phyloP scores from a whole-genome alignment of 768 basidiomycete genomes.

The Suillus brevipes region DNA sequence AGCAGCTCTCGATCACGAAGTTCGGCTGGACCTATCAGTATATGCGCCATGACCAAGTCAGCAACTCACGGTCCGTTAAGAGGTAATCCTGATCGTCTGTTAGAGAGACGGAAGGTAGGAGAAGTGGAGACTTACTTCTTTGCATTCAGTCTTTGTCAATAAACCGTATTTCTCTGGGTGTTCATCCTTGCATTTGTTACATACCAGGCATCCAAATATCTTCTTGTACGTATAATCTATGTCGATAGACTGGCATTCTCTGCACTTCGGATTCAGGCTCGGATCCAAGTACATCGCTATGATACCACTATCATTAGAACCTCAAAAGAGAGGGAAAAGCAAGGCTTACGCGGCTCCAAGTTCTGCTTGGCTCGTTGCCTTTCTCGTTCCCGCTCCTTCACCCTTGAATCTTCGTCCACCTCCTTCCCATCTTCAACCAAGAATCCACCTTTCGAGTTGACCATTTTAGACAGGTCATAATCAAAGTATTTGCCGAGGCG shows the following conservation, averaged over 20 bases:
- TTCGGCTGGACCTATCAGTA: conserved; percentile 60
- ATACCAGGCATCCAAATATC: conserved; percentile 83
- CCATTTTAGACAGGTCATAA: conserved; percentile 95
- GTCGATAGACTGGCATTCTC: conserved; percentile 84
- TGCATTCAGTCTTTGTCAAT: conserved; percentile 97
- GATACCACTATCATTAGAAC: conserved; percentile 5
- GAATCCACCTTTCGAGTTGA: conserved; percentile 96
- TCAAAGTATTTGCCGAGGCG: conserved; percentile 92
- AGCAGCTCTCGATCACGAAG: conserved; percentile 88
- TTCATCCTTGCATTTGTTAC: conserved; percentile 87
- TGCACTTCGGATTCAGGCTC: conserved; percentile 77
- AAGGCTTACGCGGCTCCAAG: conserved; percentile 66
- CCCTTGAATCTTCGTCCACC: conserved; percentile 68
- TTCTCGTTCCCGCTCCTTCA: conserved; percentile 83
- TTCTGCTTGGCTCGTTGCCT: conserved; percentile 73
- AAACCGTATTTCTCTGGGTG: conserved; percentile 92
- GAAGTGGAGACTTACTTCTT: conserved; percentile 58
- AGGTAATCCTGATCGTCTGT: conserved; percentile 74
- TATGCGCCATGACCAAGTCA: not conserved
- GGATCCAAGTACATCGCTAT: conserved; percentile 80
- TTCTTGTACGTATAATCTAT: conserved; percentile 82
- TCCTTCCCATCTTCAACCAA: conserved; percentile 87
- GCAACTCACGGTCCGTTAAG: conserved; percentile 78
- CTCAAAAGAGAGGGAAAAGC: conserved; percentile 2
- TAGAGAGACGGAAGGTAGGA: conserved; percentile 4